Conservation (phyloP, 2,329 filamentous ascomycete species). For the Microdochium nivale region DNA sequence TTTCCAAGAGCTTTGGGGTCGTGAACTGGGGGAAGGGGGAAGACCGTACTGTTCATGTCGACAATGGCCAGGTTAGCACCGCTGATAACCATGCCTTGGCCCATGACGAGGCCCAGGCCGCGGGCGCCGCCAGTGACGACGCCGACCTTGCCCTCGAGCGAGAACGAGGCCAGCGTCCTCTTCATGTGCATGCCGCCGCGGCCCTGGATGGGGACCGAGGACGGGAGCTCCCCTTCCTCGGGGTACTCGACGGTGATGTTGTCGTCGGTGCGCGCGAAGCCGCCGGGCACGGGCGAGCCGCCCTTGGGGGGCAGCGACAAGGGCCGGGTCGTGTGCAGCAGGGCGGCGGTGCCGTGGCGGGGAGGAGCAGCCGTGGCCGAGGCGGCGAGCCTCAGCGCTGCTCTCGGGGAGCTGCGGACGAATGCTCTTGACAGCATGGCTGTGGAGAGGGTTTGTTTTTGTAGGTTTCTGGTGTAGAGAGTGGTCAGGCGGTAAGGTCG, state of each 20-base stretch:
- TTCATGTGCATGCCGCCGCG: conserved; percentile 75
- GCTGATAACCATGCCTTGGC: conserved; percentile 79
- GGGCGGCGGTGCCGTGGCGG: conserved; percentile 9
- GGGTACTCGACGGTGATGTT: conserved; percentile 73
- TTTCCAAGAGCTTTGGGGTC: no score
- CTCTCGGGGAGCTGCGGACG: conserved; percentile 7
- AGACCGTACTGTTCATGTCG: conserved; percentile 73
- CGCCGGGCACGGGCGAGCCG: conserved; percentile 36
- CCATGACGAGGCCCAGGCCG: conserved; percentile 86
- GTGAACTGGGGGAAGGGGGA: not conserved
- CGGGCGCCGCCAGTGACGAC: conserved; percentile 86
- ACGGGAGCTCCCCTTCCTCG: conserved; percentile 62
- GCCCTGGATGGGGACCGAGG: conserved; percentile 61
- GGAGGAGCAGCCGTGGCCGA: conserved; percentile 11
- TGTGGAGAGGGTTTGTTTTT: not conserved
- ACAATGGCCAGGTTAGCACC: conserved; percentile 87
- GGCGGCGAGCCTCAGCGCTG: conserved; percentile 8
- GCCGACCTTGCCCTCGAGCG: conserved; percentile 73
- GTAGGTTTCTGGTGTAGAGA: no score
- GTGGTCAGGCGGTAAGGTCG: no score
- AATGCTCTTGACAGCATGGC: conserved; percentile 11
- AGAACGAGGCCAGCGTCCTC: conserved; percentile 78
- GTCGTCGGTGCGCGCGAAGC: conserved; percentile 73
- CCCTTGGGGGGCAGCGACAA: conserved; percentile 15
- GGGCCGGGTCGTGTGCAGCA: conserved; percentile 16